Percentiles rank a stretch among this genome's conserved stretches.
Conservation (phyloP, 495 filamentous ascomycete genomes). For the Aspergillus saccharolyticus region DNA sequence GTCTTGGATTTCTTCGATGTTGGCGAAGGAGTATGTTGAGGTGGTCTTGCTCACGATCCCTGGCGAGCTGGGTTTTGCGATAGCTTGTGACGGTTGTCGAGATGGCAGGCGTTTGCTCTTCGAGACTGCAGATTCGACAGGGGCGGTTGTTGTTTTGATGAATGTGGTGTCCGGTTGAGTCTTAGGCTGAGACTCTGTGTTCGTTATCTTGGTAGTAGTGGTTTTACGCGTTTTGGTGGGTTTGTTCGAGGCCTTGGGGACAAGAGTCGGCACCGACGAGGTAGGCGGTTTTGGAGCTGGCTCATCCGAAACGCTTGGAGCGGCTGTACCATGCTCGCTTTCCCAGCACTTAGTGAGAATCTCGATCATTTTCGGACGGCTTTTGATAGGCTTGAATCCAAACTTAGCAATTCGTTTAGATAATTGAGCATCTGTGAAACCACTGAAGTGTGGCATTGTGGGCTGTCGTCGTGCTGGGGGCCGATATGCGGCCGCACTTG, state of each 20-base stretch:
- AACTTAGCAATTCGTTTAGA: slow-evolving; percentile 57
- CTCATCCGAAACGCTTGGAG: not conserved
- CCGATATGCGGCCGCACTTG: not conserved
- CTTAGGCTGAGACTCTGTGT: slow-evolving; percentile 10
- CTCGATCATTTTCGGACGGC: slow-evolving; percentile 64
- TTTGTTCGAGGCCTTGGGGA: slow-evolving; percentile 8
- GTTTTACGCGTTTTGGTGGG: not conserved
- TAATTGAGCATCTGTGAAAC: slow-evolving; percentile 60
- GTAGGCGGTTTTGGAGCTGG: slow-evolving; percentile 4
- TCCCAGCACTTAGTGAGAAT: slow-evolving; percentile 72
- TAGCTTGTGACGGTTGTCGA: not conserved
- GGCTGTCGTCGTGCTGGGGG: slow-evolving; percentile 10
- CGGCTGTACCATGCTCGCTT: slow-evolving; percentile 31
- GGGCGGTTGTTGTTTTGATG: not conserved
- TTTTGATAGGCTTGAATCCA: slow-evolving; percentile 72
- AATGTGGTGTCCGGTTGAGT: slow-evolving; percentile 4
- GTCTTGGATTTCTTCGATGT: slow-evolving; percentile 60
- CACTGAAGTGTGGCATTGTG: slow-evolving; percentile 56
- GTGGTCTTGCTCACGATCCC: not conserved
- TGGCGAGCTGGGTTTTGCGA: not conserved
- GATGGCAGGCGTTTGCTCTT: not conserved
- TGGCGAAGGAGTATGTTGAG: slow-evolving; percentile 20
- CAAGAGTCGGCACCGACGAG: not conserved
- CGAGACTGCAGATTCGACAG: not conserved
- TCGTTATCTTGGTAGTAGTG: slow-evolving; percentile 4